These are phyloP conservation scores for Wallacemonas sp. DNA, from an alignment of 208 protist species.

Conservation along the genomic window DNA sequence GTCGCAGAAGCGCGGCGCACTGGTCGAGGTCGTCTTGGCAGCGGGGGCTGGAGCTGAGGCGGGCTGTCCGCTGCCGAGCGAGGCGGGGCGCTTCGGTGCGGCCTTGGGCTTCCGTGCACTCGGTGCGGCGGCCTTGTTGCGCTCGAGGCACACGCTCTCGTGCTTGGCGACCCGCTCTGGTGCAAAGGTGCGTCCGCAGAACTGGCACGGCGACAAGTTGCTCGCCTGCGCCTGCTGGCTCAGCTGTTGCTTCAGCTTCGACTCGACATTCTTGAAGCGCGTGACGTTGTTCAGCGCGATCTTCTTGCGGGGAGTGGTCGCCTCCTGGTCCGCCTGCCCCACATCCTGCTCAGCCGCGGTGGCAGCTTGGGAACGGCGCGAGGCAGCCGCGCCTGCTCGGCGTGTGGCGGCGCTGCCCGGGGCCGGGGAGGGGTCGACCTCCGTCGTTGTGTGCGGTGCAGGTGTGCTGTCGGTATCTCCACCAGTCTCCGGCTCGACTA, in stretches of 20 bases:
- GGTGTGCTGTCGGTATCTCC: no score
- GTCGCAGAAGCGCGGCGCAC: slow-evolving; percentile 56
- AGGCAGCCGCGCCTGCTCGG: background rate
- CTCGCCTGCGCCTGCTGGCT: slow-evolving; percentile 14
- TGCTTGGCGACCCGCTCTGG: slow-evolving; percentile 78
- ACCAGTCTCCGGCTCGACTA: no score
- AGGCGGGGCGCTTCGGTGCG: background rate
- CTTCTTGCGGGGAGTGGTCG: slow-evolving; percentile 19
- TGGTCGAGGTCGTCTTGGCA: background rate
- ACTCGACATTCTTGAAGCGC: slow-evolving; percentile 75
- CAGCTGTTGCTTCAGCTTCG: slow-evolving; percentile 50
- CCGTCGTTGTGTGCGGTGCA: no score
- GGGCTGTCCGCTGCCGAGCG: slow-evolving; percentile 6
- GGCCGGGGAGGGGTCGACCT: no score
- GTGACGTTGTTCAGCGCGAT: slow-evolving; percentile 82
- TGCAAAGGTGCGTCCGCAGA: slow-evolving; percentile 79
- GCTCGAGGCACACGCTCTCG: slow-evolving; percentile 75
- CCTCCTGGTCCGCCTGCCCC: background rate
- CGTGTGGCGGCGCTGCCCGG: background rate
- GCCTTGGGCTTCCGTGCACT: slow-evolving; percentile 1
- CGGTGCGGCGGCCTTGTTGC: slow-evolving; percentile 34
- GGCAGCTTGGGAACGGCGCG: background rate
- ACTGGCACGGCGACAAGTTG: slow-evolving; percentile 42
- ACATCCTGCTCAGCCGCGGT: background rate
- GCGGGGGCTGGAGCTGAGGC: background rate